These are phyloP conservation scores for Neurospora terricola DNA, from an alignment of 495 filamentous ascomycete species.

Conservation along the genomic window DNA sequence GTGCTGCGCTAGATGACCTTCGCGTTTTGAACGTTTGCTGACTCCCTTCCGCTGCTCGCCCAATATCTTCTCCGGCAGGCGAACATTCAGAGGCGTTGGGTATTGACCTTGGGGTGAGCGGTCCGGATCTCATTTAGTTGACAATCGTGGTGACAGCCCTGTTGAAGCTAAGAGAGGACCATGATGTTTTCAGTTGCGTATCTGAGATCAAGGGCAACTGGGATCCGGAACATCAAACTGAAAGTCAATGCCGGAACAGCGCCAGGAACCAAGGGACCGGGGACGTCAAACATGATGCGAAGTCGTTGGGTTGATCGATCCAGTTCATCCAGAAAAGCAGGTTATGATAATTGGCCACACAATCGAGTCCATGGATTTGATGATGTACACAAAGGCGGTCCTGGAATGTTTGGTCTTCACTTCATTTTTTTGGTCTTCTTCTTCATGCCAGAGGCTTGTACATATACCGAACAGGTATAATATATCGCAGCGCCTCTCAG, in stretches of 20 bases:
- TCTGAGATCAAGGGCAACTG: slow-evolving; percentile 52
- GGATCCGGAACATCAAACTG: slow-evolving; percentile 48
- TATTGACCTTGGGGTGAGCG: slow-evolving; percentile 40
- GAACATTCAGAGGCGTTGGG: slow-evolving; percentile 47
- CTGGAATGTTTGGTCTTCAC: slow-evolving; percentile 14
- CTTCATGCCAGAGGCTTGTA: background rate
- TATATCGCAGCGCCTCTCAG: slow-evolving; percentile 41
- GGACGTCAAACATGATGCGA: slow-evolving; percentile 50
- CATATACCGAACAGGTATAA: slow-evolving; percentile 19
- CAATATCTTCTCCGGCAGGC: slow-evolving; percentile 43
- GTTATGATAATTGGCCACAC: slow-evolving; percentile 28
- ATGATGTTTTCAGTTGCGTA: slow-evolving; percentile 31
- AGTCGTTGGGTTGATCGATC: slow-evolving; percentile 60
- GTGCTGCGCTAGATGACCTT: background rate
- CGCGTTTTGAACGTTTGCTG: slow-evolving; percentile 21
- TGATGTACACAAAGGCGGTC: slow-evolving; percentile 37
- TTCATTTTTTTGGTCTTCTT: background rate
- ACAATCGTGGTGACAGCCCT: slow-evolving; percentile 34
- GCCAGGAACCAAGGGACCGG: slow-evolving; percentile 44
- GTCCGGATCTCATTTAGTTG: slow-evolving; percentile 39
- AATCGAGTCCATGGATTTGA: slow-evolving; percentile 37
- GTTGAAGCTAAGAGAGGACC: slow-evolving; percentile 37
- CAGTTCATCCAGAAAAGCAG: slow-evolving; percentile 50
- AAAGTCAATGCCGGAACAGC: slow-evolving; percentile 53
- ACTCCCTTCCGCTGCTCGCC: slow-evolving; percentile 50